Evolutionary conservation across 2,329 filamentous ascomycete genomes (phyloP), one percentile per base, ranked within the genome.

Genomic region (Fusarium sp.): DNA sequence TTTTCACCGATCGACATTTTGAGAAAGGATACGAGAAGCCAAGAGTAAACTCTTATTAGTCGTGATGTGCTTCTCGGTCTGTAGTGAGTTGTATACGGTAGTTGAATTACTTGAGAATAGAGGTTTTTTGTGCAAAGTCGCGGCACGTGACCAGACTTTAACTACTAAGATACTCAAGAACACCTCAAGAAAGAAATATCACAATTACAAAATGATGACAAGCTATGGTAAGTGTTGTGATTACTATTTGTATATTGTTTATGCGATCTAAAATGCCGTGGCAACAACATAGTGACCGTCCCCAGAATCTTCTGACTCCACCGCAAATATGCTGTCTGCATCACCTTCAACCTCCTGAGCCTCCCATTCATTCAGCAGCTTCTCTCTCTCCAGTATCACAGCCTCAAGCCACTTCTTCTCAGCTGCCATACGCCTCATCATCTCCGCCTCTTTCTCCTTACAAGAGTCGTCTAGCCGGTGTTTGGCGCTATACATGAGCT

Each of bases 381-480:
- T 80, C 35, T 74, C 77, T 16, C 87, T 82, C 77, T 88, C 87
- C 10, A 82, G 77, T 9, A 84, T 70, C 7, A 88, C 84, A 46
- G 83, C 81, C 40, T 80, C 79, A 30, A 85, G 77, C 88, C 88
- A 90, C 63, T 79, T 81, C 64, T 81, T 78, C 80, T 89, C 87
- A 0, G 85, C 86, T 11, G 72, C 73, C 53, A 82, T 82, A 35
- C 80, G 81, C 57, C 73, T 79, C 43, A 70, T 67, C 30, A 83
- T 76, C 21, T 82, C 82, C 21, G 72, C 75, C 53, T 79, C 78
- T 49, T 78, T 79, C 23, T 79, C 78, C 4, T 78, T 79, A 38
- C 60, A 76, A 25, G 74, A 61, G n/a, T 77, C 80, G 21, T 75
- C 70, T 30, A 83, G 67, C 23, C 81, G 77, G 35, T 75, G 71